These are phyloP conservation scores for Micractinium conductrix DNA, from an alignment of 139 green algal species.

Conservation along the genomic window DNA sequence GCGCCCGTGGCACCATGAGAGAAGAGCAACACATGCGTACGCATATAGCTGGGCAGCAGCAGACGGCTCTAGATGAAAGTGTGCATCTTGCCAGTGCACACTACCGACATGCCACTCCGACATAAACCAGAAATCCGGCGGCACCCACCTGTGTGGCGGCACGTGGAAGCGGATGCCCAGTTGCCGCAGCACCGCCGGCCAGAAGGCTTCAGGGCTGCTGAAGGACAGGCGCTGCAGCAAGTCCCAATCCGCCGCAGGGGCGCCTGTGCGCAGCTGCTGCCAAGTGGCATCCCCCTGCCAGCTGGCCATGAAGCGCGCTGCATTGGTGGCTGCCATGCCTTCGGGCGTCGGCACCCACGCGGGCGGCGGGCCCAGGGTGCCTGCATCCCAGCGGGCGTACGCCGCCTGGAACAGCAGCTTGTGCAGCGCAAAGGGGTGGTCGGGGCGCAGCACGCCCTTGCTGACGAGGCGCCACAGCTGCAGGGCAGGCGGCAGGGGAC, in stretches of 20 bases:
- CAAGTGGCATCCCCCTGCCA: conserved; percentile 43
- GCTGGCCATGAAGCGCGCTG: conserved; percentile 61
- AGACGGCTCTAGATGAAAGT: too few relatives aligned
- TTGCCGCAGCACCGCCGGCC: conserved; percentile 54
- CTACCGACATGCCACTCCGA: too few relatives aligned
- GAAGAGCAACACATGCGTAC: neutral
- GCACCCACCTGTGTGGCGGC: conserved; percentile 49
- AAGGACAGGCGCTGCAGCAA: conserved; percentile 68
- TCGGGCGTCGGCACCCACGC: conserved; percentile 63
- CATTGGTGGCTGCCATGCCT: conserved; percentile 56
- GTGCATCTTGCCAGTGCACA: too few relatives aligned
- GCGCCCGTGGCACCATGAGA: neutral
- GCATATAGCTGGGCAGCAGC: too few relatives aligned
- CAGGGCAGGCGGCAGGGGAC: too few relatives aligned
- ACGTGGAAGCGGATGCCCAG: conserved; percentile 59
- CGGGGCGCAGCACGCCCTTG: conserved; percentile 54
- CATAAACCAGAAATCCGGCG: too few relatives aligned
- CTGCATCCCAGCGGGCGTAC: conserved; percentile 58
- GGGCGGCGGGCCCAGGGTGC: conserved; percentile 58
- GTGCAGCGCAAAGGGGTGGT: conserved; percentile 67
- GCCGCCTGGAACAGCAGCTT: conserved; percentile 47
- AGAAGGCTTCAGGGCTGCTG: conserved; percentile 67
- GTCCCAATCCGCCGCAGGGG: conserved; percentile 44
- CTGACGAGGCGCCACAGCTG: conserved; percentile 56
- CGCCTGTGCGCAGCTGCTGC: conserved; percentile 6